Evolutionary conservation across 352 stramenopile species (phyloP).

Genomic region (Discostella stelligera): DNA sequence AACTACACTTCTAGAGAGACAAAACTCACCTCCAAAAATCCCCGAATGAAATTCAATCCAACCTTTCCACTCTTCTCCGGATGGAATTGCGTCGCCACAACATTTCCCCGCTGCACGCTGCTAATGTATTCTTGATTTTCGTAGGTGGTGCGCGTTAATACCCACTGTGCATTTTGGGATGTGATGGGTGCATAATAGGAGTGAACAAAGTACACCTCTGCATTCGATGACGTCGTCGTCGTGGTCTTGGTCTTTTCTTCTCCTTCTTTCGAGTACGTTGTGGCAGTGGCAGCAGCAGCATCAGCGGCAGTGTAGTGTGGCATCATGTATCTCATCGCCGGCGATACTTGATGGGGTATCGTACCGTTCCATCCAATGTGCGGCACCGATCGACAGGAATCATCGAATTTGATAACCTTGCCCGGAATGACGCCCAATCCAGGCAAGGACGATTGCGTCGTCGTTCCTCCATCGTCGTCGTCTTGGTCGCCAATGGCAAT

Average conservation of each 20-base stretch:
- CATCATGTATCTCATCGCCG: slow-evolving; percentile 60
- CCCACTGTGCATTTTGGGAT: slow-evolving; percentile 87
- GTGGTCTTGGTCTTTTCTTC: background rate
- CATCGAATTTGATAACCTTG: slow-evolving; percentile 88
- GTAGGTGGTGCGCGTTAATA: slow-evolving; percentile 94
- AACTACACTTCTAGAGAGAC: background rate
- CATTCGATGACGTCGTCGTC: slow-evolving; percentile 12
- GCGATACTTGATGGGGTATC: slow-evolving; percentile 85
- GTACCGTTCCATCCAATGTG: slow-evolving; percentile 98
- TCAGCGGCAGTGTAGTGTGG: too few relatives aligned
- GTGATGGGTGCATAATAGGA: slow-evolving; percentile 89
- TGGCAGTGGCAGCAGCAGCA: background rate
- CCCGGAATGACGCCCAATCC: slow-evolving; percentile 92
- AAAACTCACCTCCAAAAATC: slow-evolving; percentile 90
- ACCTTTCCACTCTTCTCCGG: slow-evolving; percentile 94
- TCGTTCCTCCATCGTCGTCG: slow-evolving; percentile 6
- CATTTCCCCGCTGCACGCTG: slow-evolving; percentile 91
- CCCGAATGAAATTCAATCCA: slow-evolving; percentile 89
- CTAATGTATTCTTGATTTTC: slow-evolving; percentile 90
- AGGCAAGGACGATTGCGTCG: slow-evolving; percentile 66
- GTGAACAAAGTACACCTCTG: slow-evolving; percentile 96
- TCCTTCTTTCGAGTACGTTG: background rate
- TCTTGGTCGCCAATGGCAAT: slow-evolving; percentile 7
- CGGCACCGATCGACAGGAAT: slow-evolving; percentile 84
- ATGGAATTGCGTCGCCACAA: slow-evolving; percentile 98